Evolutionary conservation across 225 moss, liverwort and hornwort genomes (phyloP).

Genomic region (Straminergon stramineum): DNA sequence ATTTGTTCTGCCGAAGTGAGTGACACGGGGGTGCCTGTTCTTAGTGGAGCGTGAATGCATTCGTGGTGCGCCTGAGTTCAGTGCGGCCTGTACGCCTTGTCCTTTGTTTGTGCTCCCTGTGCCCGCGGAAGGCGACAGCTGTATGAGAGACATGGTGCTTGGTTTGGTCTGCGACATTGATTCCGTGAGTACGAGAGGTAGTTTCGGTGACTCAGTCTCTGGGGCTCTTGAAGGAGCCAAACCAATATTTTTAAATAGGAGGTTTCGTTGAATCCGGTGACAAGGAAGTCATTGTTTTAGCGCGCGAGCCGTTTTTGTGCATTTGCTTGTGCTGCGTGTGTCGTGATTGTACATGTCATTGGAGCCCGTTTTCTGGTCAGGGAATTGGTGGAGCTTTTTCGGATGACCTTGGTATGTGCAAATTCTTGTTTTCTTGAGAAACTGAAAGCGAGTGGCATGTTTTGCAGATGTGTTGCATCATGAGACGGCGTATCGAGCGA

Average conservation of each 20-base stretch:
- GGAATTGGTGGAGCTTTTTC: neutral
- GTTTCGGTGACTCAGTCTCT: neutral
- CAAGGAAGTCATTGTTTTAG: neutral
- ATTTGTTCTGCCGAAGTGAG: neutral
- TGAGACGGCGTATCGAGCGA: conserved; percentile 46
- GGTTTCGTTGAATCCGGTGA: neutral
- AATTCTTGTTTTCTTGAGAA: neutral
- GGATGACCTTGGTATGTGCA: neutral
- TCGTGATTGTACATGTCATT: neutral
- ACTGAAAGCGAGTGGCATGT: neutral
- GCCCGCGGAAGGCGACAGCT: neutral
- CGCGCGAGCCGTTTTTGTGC: neutral
- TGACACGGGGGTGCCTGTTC: neutral
- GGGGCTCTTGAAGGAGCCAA: neutral
- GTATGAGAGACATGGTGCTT: neutral
- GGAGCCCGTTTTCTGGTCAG: neutral
- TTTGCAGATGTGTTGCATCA: conserved; percentile 45
- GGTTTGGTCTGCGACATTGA: neutral
- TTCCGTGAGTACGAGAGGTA: neutral
- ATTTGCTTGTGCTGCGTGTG: neutral
- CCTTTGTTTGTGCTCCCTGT: neutral
- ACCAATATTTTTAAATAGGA: neutral
- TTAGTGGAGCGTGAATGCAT: neutral
- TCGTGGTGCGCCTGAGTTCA: neutral
- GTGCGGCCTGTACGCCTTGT: neutral